Evolutionary conservation across 2,329 filamentous ascomycete species (phyloP).

Genomic region (Penicillium sp.): DNA sequence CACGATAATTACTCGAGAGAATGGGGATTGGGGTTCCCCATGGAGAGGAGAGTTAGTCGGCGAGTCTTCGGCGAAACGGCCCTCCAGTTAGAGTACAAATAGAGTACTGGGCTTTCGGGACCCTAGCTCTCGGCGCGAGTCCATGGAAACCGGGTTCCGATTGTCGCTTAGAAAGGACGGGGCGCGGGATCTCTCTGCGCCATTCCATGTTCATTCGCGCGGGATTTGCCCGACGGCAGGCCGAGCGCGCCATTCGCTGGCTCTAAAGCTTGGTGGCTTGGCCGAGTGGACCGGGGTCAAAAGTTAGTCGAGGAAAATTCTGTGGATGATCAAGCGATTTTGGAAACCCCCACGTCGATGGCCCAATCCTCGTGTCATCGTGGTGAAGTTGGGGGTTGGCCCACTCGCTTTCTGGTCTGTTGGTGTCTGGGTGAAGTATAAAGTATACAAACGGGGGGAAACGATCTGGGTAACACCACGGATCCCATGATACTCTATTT

Average conservation of each 20-base stretch:
- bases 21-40: slow-evolving; percentile 12
- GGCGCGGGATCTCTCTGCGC: slow-evolving; percentile 1
- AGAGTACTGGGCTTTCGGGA: not conserved
- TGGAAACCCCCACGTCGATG: not conserved
- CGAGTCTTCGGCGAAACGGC: slow-evolving; percentile 19
- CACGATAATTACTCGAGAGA: not conserved
- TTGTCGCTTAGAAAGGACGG: not conserved
- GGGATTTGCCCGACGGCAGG: not conserved
- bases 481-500: not conserved
- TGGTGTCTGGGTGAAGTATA: not conserved
- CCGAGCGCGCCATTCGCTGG: slow-evolving; percentile 16
- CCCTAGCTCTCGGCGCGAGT: not conserved
- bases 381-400: not conserved
- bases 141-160: slow-evolving; percentile 11
- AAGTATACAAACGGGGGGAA: not conserved
- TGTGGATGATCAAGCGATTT: not conserved
- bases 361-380: not conserved
- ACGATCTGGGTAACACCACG: not conserved
- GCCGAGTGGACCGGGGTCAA: slow-evolving; percentile 3
- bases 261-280: slow-evolving; percentile 2
- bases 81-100: slow-evolving; percentile 5
- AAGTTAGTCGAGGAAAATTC: not conserved
- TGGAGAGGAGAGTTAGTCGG: slow-evolving; percentile 19
- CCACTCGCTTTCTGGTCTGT: not conserved
- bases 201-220: not conserved